Conservation (phyloP, 139 green algal species). For the Helicosporidium sp. region DNA sequence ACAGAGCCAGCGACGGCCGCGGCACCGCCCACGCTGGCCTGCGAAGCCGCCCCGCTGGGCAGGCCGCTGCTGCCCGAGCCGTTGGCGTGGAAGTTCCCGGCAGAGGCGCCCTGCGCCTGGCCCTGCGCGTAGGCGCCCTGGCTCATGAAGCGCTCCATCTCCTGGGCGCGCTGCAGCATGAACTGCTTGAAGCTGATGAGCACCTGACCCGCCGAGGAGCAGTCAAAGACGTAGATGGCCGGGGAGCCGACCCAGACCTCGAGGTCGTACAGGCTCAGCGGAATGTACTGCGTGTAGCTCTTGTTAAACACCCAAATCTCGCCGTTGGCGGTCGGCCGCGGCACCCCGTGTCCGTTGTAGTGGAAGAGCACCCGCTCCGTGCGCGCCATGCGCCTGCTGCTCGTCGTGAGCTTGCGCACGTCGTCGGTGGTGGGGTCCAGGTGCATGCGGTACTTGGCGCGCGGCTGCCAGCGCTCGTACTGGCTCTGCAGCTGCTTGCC, state of each 20-base stretch:
- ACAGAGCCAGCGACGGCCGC: conserved; percentile 4
- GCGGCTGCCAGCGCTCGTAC: conserved; percentile 96
- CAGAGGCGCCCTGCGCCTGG: conserved; percentile 38
- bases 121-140: conserved; percentile 67
- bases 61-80: too few species aligned
- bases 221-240: conserved; percentile 96
- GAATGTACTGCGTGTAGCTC: conserved; percentile 97
- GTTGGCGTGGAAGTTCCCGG: not conserved
- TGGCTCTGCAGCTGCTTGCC: conserved; percentile 94
- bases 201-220: conserved; percentile 73
- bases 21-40: conserved; percentile 4
- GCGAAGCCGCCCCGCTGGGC: too few species aligned
- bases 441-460: conserved; percentile 86
- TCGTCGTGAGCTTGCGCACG: conserved; percentile 83
- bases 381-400: conserved; percentile 64
- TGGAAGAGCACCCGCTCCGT: conserved; percentile 93
- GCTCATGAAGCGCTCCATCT: conserved; percentile 48
- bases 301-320: conserved; percentile 96
- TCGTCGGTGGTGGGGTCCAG: conserved; percentile 94
- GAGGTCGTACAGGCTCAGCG: conserved; percentile 89
- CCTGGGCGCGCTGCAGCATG: conserved; percentile 14
- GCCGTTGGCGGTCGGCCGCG: conserved; percentile 84
- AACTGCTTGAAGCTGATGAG: conserved; percentile 58
- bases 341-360: conserved; percentile 98
- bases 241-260: conserved; percentile 75